These are phyloP conservation scores for Fibroporia radiculosa DNA, from an alignment of 768 basidiomycete species.

Conservation along the genomic window DNA sequence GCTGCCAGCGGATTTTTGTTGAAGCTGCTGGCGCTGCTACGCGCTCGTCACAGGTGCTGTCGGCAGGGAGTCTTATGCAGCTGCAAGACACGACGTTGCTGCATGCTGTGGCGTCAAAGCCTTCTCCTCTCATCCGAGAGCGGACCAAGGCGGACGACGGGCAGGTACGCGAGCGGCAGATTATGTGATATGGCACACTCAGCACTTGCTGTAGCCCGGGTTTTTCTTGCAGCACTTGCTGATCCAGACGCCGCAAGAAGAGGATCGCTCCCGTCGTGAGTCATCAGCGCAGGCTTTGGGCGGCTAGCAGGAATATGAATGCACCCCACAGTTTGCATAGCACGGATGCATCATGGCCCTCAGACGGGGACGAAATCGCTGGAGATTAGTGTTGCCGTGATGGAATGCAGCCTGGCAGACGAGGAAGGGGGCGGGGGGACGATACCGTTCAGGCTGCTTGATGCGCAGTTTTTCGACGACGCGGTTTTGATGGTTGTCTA, in stretches of 20 bases:
- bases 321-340: slow-evolving; percentile 45
- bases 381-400: slow-evolving; percentile 38
- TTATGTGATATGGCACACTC: too few species aligned
- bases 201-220: slow-evolving; percentile 17
- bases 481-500: slow-evolving; percentile 58
- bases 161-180: slow-evolving; percentile 40
- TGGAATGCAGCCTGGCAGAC: slow-evolving; percentile 44
- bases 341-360: slow-evolving; percentile 42
- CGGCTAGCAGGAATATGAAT: too few species aligned
- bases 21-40: slow-evolving; percentile 55
- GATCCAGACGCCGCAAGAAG: slow-evolving; percentile 32
- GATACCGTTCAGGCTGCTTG: slow-evolving; percentile 46
- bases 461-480: slow-evolving; percentile 76
- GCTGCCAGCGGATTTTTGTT: slow-evolving; percentile 55
- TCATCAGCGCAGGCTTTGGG: slow-evolving; percentile 18
- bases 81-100: slow-evolving; percentile 1
- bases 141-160: slow-evolving; percentile 38
- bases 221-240: slow-evolving; percentile 44
- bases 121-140: slow-evolving; percentile 37
- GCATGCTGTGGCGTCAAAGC: slow-evolving; percentile 4
- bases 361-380: slow-evolving; percentile 30
- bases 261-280: slow-evolving; percentile 40
- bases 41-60: slow-evolving; percentile 39
- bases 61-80: slow-evolving; percentile 4
- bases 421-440: slow-evolving; percentile 30